phyloP scores from a whole-genome alignment of 345 rosid genomes.

The Melaleuca quinquenervia region DNA sequence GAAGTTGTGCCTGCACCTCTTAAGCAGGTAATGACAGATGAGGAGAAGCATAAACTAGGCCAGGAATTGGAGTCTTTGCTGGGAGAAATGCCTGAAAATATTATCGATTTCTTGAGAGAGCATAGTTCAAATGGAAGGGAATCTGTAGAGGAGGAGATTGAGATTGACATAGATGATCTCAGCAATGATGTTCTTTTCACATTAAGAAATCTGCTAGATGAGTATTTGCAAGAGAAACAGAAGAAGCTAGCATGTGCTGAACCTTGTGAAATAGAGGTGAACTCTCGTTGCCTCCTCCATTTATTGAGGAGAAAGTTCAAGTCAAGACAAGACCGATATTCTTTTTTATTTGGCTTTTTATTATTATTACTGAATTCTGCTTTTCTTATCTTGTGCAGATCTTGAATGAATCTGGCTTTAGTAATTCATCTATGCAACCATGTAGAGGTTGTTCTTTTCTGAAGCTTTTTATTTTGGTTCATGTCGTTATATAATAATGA shows the following conservation, averaged over 20 bases:
- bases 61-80: conserved; percentile 49
- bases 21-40: conserved; percentile 43
- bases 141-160: conserved; percentile 76
- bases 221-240: conserved; percentile 52
- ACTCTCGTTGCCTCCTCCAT: not conserved
- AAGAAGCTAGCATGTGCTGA: conserved; percentile 41
- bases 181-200: conserved; percentile 63
- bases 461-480: not conserved
- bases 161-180: conserved; percentile 91
- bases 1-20: conserved; percentile 36
- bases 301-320: not conserved
- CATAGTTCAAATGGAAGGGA: conserved; percentile 61
- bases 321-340: not conserved
- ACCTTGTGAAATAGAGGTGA: conserved; percentile 88
- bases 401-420: conserved; percentile 54
- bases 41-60: conserved; percentile 53
- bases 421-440: conserved; percentile 68
- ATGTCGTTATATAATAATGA: not conserved
- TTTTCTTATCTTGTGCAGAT: conserved; percentile 31
- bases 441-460: conserved; percentile 41
- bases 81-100: conserved; percentile 63
- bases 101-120: conserved; percentile 69
- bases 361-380: not conserved
- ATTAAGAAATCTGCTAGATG: conserved; percentile 63
- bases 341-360: not conserved